Base-by-base conservation (phyloP, 495 filamentous ascomycete genomes). In the Aspergillus taichungensis region DNA sequence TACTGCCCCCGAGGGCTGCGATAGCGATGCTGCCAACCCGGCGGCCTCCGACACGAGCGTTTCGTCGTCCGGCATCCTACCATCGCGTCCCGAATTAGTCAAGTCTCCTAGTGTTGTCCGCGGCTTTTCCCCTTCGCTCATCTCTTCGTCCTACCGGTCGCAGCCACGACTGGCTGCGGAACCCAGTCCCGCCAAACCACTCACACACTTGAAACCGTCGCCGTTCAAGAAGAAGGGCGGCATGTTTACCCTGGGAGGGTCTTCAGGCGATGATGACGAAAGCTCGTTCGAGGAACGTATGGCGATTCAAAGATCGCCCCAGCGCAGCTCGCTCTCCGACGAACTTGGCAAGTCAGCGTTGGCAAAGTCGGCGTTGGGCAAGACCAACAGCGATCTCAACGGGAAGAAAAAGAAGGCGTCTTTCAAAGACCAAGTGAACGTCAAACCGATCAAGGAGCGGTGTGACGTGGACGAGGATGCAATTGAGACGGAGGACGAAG, bases 81-180 rank as follows among this genome's bases (percentile, higher is more conserved):
- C 60, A 30, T 24, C 47, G 39, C 43, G 65, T 54, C 42, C 57
- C 10, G 72, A 73, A 40, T 53, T 76, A 54, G 79, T 75, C 56
- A 77, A 73, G 30, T 79, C 81, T 1, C 84, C 86, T 43, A 87
- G 82, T 57, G 74, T 96, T 37, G 80, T 94, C 43, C 82, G 87
- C 46, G 92, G 91, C 13, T 98, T 97, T 63, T 87, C 85, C 0
- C 87, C 85, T 6, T 83, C 83, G 13, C 76, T 82, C 34, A 74
- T 87, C 10, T 84, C 87, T 2, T 83, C 82, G 0, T 86, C 84
- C 5, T 82, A 79, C 54, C 78, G 84, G 47, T 85, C 83, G 28
- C 66, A 76, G 48, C 68, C 78, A 8, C 69, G 72, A 47, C 58
- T 85, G 30, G 62, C 74, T 40, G 54, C 56, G 31, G 68, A 69